phyloP scores from a whole-genome alignment of 768 basidiomycete genomes.

The Boletus huronensis region DNA sequence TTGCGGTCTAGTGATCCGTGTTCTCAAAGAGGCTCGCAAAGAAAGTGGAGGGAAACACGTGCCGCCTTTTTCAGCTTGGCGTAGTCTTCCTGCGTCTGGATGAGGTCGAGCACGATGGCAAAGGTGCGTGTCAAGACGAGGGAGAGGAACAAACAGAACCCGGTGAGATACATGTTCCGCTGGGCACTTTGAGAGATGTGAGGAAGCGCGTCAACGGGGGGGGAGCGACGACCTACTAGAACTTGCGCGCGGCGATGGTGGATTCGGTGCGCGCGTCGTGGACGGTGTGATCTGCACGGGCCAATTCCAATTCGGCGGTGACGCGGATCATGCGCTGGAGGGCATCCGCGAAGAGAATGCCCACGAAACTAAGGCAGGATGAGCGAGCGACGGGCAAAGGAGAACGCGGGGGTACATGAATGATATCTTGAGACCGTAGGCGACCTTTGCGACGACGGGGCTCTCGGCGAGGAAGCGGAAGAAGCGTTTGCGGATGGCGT shows the following conservation, averaged over 20 bases:
- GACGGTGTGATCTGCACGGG: conserved; percentile 51
- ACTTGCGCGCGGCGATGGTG: conserved; percentile 88
- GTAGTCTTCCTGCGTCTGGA: conserved; percentile 86
- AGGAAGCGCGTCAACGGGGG: not conserved
- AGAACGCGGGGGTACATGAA: conserved; percentile 69
- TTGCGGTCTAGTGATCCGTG: conserved; percentile 30
- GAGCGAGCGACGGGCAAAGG: not conserved
- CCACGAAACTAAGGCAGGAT: conserved; percentile 59
- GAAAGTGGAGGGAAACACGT: not conserved
- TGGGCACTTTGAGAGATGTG: conserved; percentile 53
- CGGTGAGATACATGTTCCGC: conserved; percentile 89
- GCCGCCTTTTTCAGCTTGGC: conserved; percentile 72
- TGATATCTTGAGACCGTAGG: conserved; percentile 89
- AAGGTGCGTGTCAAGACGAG: conserved; percentile 92
- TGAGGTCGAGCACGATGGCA: conserved; percentile 87
- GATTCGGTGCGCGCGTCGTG: conserved; percentile 76
- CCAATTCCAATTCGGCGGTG: conserved; percentile 64
- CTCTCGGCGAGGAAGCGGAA: conserved; percentile 73
- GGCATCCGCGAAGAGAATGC: conserved; percentile 85
- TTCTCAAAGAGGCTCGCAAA: not conserved
- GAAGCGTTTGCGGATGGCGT: conserved; percentile 61
- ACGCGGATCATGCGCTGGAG: conserved; percentile 89
- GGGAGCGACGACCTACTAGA: conserved; percentile 61
- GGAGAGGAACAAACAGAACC: conserved; percentile 93
- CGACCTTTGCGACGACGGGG: conserved; percentile 72